These are phyloP conservation scores for Stephanodiscus minutulus DNA, from an alignment of 108 stramenopile species.

Conservation along the genomic window DNA sequence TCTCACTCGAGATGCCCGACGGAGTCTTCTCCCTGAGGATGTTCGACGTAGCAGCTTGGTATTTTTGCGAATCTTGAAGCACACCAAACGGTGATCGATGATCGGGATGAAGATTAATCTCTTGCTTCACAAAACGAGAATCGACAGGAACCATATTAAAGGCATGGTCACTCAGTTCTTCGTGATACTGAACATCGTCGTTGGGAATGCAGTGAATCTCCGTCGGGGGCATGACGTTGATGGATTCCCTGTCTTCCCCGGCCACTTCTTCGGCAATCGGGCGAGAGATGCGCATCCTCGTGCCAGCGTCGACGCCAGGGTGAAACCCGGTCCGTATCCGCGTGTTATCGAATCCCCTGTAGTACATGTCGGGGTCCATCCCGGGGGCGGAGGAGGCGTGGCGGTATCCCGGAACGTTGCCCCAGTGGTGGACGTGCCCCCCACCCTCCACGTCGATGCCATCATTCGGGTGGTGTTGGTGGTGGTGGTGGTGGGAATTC, in stretches of 20 bases:
- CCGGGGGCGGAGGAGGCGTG: background rate
- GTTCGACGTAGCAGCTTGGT: no score
- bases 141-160: background rate
- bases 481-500: background rate
- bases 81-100: no score
- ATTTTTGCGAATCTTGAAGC: no score
- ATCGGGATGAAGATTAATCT: no score
- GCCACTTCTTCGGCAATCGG: constrained; percentile 39
- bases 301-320: background rate
- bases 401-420: background rate
- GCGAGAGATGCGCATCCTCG: constrained; percentile 8
- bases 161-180: background rate
- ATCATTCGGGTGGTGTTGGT: background rate
- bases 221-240: constrained; percentile 1
- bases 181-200: background rate
- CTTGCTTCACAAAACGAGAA: background rate
- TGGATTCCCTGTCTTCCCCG: background rate
- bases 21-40: background rate
- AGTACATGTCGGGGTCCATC: constrained; percentile 19
- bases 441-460: background rate
- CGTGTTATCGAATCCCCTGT: constrained; percentile 43
- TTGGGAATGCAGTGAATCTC: constrained; percentile 13
- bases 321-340: constrained; percentile 23
- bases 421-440: no score
- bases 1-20: background rate